A percentile compares a stretch with the other conserved stretches of the same genome.
phyloP scores from a whole-genome alignment of 169 alveolate genomes.

The Besnoitia besnoiti region DNA sequence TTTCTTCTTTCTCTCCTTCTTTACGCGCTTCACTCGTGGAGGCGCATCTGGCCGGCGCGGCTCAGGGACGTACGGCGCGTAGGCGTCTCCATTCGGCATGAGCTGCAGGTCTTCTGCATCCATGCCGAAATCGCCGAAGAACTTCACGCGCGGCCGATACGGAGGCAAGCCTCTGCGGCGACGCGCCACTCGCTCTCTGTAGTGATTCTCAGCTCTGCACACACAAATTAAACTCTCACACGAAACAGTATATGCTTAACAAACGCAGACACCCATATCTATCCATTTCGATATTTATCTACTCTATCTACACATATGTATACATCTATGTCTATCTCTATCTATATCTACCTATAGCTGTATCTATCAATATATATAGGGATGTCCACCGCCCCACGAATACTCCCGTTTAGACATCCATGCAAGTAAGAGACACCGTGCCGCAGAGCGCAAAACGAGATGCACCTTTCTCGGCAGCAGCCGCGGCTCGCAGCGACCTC shows the following conservation, averaged over 20 bases:
- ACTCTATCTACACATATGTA: background rate
- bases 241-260: background rate
- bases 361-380: too few relatives aligned
- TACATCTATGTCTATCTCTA: too few relatives aligned
- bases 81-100: background rate
- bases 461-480: too few relatives aligned
- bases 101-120: background rate
- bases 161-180: background rate
- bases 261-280: background rate
- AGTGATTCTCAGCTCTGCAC: background rate
- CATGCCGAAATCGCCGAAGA: background rate
- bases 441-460: too few relatives aligned
- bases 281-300: too few relatives aligned
- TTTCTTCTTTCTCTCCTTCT: background rate
- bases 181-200: background rate
- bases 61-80: background rate
- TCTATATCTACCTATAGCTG: too few relatives aligned
- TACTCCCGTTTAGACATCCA: background rate
- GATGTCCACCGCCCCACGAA: background rate
- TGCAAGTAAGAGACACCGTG: too few relatives aligned
- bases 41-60: background rate
- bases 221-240: background rate
- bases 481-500: too few relatives aligned
- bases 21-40: background rate
- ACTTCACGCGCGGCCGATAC: slow-evolving; percentile 17